Evolutionary conservation across 768 basidiomycete genomes (phyloP), one percentile per base, ranked within the genome.

Genomic region (Daedaleopsis sinensis): DNA sequence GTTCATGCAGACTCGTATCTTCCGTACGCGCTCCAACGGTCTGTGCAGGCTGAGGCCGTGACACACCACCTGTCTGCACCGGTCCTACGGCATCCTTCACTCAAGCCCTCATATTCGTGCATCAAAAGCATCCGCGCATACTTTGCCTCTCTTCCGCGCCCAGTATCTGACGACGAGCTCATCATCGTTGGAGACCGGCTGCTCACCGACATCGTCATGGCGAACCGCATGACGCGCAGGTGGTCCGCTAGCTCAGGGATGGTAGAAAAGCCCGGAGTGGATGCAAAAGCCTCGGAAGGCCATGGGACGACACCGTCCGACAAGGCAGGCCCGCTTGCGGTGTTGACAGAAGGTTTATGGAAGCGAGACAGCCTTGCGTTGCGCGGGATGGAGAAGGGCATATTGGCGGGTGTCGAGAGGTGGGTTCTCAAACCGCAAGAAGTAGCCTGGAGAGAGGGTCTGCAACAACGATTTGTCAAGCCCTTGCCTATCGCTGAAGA

Each of bases 171-270:
- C 64, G 77, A 86, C 27, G 84, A 89, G 59, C 77, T 97, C 46
- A 76, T 98, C 58, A 75, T 98, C 42, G 88, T 99, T 13, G 96
- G 96, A 0, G 96, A 99, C 77, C 84, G 96, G 12, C 76, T 98
- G 54, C 90, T 97, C 68, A 99, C 96, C 0, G 96, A 99, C 71
- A 76, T 95, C n/a, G 83, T 98, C 55, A 79, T 98, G 73, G 89
- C 93, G 10, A 89, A 91, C 67, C 86, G 93, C 38, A 87, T 95
- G 78, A 73, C 65, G 3, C 71, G 67, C 21, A 59, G 66, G 27
- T 53, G 35, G 6, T 35, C 48, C 16, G 39, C 44, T 10, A 59
- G 13, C 37, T 57, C n/a, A n/a, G n/a, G n/a, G n/a, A n/a, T n/a
- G n/a, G n/a, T n/a, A n/a, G 71, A 68, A 54, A 62, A 58, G 35